Evolutionary conservation across 2,329 filamentous ascomycete species (phyloP), one percentile per base, ranked within the genome.

Genomic region (Hypoxylon rubiginosum): DNA sequence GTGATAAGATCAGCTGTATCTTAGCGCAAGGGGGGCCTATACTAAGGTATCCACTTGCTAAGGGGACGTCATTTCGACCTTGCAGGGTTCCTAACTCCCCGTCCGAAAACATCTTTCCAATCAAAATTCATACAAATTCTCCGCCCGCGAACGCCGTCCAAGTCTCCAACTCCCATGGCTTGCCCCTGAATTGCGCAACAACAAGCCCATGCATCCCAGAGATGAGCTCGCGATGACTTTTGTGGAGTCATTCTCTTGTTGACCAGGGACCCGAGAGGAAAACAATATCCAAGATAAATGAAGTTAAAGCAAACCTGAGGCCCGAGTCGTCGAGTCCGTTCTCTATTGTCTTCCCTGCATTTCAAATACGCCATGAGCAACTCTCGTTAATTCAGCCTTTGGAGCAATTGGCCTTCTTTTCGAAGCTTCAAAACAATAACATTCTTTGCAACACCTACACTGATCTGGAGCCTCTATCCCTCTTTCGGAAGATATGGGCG

Each of bases 51-150:
- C 67, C 62, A 66, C 60, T 34, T 36, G 7, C 64, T 69, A 69
- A 62, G 48, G 67, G 63, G 57, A 71, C 70, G 68, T 73, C 71
- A 74, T 73, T 73, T 74, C 63, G 64, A 48, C 43, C 54, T 66
- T 71, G 56, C 64, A 70, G 46, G 56, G 58, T 54, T 58, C 49
- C 5, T 56, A 56, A 64, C 45, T 53, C 34, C 34, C 53, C 50
- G 61, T 39, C 49, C 58, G 56, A 65, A 59, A 69, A 65, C 60
- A 65, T 53, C 54, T 36, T 57, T 26, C 64, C 64, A 69, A 67
- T 67, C 58, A 63, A 52, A 62, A 54, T 43, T 32, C 58, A 56
- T 30, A 49, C 55, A 67, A 43, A 67, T 62, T 63, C 67, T 69
- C 67, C 64, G 67, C 53, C 53, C 36, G 26, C 55, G 10, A 60